Evolutionary conservation across 2,329 filamentous ascomycete species (phyloP).

Genomic region (Dendrostoma leiphaemia): DNA sequence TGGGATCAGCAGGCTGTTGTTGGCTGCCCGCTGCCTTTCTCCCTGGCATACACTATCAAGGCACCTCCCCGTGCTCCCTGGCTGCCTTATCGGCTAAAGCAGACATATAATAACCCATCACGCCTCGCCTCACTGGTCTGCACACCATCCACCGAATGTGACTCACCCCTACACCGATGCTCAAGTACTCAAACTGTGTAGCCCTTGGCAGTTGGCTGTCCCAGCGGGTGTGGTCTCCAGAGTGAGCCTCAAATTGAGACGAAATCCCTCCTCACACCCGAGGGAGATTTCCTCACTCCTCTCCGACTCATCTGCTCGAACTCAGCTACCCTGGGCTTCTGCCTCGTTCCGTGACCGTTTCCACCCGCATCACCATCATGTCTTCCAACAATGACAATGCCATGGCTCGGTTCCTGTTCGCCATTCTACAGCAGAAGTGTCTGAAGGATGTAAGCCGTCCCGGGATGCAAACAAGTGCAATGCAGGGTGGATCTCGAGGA

Average conservation of each 20-base stretch:
- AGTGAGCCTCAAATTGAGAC: conserved; percentile 28
- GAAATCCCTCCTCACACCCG: conserved; percentile 23
- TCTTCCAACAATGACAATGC: conserved; percentile 54
- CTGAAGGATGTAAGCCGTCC: conserved; percentile 55
- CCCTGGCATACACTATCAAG: conserved; percentile 7
- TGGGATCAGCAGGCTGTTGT: neutral
- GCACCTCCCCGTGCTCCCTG: conserved; percentile 5
- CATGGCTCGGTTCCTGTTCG: conserved; percentile 58
- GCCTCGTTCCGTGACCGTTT: conserved; percentile 12
- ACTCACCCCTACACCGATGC: conserved; percentile 35
- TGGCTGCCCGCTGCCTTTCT: conserved; percentile 4
- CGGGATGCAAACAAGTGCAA: neutral
- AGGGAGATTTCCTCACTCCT: conserved; percentile 15
- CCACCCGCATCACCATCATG: conserved; percentile 36
- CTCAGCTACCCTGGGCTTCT: conserved; percentile 4
- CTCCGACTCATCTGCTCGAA: too few relatives aligned
- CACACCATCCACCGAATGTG: conserved; percentile 33
- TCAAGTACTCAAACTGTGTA: conserved; percentile 24
- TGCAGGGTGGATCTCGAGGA: neutral
- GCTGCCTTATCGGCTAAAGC: conserved; percentile 20
- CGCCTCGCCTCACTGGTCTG: conserved; percentile 39
- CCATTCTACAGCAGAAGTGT: conserved; percentile 58
- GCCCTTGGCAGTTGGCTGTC: conserved; percentile 19
- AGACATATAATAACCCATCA: conserved; percentile 36
- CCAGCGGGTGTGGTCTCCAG: neutral